Evolutionary conservation across 129 eudicot genomes (phyloP), one percentile per base, ranked within the genome.

Genomic region (Pseudognaphalium luteoalbum): DNA sequence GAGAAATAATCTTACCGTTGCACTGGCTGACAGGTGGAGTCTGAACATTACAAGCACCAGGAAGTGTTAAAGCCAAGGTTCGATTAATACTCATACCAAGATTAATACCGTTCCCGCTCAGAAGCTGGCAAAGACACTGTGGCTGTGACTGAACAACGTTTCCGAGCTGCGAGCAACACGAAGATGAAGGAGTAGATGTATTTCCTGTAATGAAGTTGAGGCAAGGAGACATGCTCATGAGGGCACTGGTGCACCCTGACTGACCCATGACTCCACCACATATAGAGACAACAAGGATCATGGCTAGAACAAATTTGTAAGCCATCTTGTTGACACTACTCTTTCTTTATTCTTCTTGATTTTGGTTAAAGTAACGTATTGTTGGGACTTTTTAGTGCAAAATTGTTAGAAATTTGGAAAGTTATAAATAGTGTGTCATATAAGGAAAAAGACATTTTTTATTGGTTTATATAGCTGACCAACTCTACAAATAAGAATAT

Each of bases 191-290:
- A 0, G 28, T 25, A 25, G 28, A 25, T 25, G 28, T 25, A 25
- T 25, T 25, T 25, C 28, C 28, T 25, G 28, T 25, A 25, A 25
- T 25, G 28, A 25, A 25, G 28, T 25, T 25, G 1, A 25, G 28
- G 28, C 28, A 93, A 0, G 96, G 72, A 41, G 89, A 81, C 83
- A 93, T 62, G 77, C 87, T 82, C 76, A 90, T 47, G 5, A 93
- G 75, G 21, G 88, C 91, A 37, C 20, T 82, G 8, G 93, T 85
- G 92, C 96, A 93, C 74, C 89, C 83, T 14, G 93, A 83, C 83
- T 90, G 96, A 76, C 88, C 97, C 62, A 30, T 65, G 68, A 83
- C 82, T 25, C 28, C 83, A 28, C 73, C 73, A 70, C 85, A 81
- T 2, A 77, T 66, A 73, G 81, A 79, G 35, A 85, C 77, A 22